Evolutionary conservation across 495 filamentous ascomycete genomes (phyloP).

Genomic region (Penicillium manginii): DNA sequence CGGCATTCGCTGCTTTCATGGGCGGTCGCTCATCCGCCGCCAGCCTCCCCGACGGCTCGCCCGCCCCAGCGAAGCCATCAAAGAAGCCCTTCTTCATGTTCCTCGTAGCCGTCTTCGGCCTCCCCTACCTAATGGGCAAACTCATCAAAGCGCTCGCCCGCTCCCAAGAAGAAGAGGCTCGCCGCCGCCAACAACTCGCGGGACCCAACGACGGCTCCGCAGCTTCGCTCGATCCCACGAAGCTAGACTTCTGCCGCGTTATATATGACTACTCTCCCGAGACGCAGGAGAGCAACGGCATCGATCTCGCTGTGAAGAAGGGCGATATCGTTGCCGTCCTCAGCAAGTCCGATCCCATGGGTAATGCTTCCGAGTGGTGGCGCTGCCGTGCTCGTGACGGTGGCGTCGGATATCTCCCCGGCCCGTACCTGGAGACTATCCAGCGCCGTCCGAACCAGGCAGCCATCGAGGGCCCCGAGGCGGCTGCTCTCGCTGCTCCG

Average conservation of each 20-base stretch:
- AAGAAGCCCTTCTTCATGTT: slow-evolving; percentile 97
- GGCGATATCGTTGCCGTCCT: slow-evolving; percentile 95
- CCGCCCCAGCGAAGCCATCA: slow-evolving; percentile 70
- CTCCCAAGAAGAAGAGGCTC: slow-evolving; percentile 79
- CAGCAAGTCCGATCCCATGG: slow-evolving; percentile 88
- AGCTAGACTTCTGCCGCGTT: slow-evolving; percentile 93
- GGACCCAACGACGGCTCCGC: slow-evolving; percentile 51
- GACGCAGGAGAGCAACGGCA: slow-evolving; percentile 64
- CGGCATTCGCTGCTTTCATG: slow-evolving; percentile 87
- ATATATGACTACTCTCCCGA: slow-evolving; percentile 92
- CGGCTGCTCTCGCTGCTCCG: slow-evolving; percentile 53
- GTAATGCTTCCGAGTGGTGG: slow-evolving; percentile 96
- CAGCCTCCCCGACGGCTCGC: slow-evolving; percentile 57
- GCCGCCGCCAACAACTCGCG: slow-evolving; percentile 56
- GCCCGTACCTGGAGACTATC: slow-evolving; percentile 85
- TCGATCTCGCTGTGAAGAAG: slow-evolving; percentile 92
- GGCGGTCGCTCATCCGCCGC: slow-evolving; percentile 42
- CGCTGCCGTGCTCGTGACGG: slow-evolving; percentile 91
- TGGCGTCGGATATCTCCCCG: slow-evolving; percentile 86
- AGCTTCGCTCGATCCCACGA: slow-evolving; percentile 72
- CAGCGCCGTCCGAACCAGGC: slow-evolving; percentile 67
- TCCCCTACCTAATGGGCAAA: slow-evolving; percentile 95
- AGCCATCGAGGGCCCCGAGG: slow-evolving; percentile 49
- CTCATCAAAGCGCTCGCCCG: slow-evolving; percentile 83
- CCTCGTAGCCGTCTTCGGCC: slow-evolving; percentile 87